Percentiles rank a stretch among this genome's conserved stretches.
These are phyloP conservation scores for Vaccinium macrocarpon DNA, from an alignment of 148 eudicot species.

Conservation along the genomic window DNA sequence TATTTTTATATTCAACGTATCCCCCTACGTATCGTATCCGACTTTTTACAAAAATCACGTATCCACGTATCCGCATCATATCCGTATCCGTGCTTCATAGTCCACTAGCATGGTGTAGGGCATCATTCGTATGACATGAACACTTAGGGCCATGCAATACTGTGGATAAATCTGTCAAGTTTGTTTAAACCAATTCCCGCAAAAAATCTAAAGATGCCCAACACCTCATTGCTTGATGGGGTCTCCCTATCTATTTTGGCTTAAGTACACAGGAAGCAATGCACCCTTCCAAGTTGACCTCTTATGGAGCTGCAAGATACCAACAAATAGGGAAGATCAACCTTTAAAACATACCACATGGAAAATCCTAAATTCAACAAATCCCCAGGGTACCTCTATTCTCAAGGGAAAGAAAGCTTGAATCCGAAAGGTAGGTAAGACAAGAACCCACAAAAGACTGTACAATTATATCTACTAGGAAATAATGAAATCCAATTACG, in stretches of 20 bases:
- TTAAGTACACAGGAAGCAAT: background rate
- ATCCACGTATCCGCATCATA: no score
- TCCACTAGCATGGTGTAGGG: background rate
- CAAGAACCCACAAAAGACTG: background rate
- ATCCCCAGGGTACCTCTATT: background rate
- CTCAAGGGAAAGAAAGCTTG: background rate
- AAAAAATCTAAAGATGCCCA: background rate
- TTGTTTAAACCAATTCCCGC: background rate
- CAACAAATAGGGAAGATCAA: background rate
- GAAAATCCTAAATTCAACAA: background rate
- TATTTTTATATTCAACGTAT: no score
- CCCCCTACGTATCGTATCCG: no score
- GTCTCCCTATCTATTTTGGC: background rate
- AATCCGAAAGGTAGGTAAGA: background rate
- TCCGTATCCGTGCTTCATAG: no score
- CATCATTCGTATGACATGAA: background rate
- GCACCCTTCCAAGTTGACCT: background rate
- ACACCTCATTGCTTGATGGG: background rate
- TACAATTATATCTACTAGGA: background rate
- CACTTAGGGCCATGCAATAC: background rate
- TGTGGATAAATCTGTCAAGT: background rate
- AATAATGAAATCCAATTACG: background rate
- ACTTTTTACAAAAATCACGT: no score
- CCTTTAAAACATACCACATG: background rate
- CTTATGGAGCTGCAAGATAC: background rate